Base-by-base conservation (phyloP, 495 filamentous ascomycete species). In the Penicillium canescens region DNA sequence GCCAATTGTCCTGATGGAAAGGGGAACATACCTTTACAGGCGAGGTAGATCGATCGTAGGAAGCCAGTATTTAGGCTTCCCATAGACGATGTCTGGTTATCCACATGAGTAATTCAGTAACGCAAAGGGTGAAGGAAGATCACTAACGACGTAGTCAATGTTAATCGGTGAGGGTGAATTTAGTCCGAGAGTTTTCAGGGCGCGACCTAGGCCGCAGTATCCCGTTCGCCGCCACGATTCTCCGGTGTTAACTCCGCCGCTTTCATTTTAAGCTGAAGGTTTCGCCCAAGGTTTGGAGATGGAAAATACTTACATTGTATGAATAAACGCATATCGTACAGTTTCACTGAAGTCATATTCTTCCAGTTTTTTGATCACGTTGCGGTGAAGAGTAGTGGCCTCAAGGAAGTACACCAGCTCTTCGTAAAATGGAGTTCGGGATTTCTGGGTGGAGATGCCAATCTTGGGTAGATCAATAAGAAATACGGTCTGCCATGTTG, bases 331-430 rank as follows among this genome's bases (percentile, higher is more conserved):
- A 50, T 91, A 78, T 6, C 80, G 72, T 0, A 67, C 59, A 1
- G 91, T 94, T 48, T 80, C 76, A 1, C 74, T 76, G 59, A 92
- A 96, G 59, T 96, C 90, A 68, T 90, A 96, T 9, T 78, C 81
- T 9, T 70, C 76, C 33, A 85, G 74, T 48, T 78, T 90, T 31
- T 61, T 60, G 40, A 88, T 68, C 6, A 92, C 73, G 16, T 74
- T 79, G 8, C 81, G 68, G n/a, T 85, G 74, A 3, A 96, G 56
- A 3, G 82, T 83, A 63, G 83, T 84, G 3, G 89, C 85, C 26
- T 76, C 70, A 3, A 93, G 73, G 54, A 94, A 96, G 59, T 85
- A 80, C 3, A 81, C 61, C 12, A 96, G 70, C 12, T 93, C 87
- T 40, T 84, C 70, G 33, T 81, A 84, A 64, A 96, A 96, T 70